Evolutionary conservation across 1,284 basidiomycete genomes (phyloP), one percentile per base, ranked within the genome.

Genomic region (Trichosporon ovoides): DNA sequence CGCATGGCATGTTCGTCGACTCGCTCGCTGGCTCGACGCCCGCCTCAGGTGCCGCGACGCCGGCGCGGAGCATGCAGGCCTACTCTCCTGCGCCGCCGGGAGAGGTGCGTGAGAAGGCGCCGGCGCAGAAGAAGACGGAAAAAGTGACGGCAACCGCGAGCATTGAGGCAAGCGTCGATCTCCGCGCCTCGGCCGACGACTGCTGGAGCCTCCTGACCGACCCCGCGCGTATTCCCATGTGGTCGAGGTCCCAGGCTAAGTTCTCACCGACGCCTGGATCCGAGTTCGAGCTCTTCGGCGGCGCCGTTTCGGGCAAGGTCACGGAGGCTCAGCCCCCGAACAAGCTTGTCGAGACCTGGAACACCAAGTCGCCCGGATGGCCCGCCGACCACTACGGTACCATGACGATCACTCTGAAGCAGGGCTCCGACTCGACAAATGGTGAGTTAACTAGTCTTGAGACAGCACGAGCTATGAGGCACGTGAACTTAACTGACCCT

Each of bases 301-400:
- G 93, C 19, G 91, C 91, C 59, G 90, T 98, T 57, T 84, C 81
- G 65, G 95, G 95, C 66, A 89, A 87, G 80, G 90, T 95, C 68
- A 71, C 88, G 48, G 84, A 84, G 50, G 82, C 92, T 58, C 84
- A 84, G 37, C 81, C 83, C 48, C 83, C 87, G 22, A 89, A 83
- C 68, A 86, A 89, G 79, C 86, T 98, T 57, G 85, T 91, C 2
- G 91, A 94, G 78, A 88, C 87, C n/a, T 98, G 93, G 93, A 82
- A 84, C 53, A 78, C 95, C 67, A 82, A 84, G 74, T 87, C 84
- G 38, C 91, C 92, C 36, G 86, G 83, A 19, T 97, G 93, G 93
- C 92, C 93, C 7, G 78, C 66, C 91, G 89, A 82, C 20, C 91
- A 96, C 76, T 81, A 78, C 62, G 93, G 87, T 11, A 89, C 83